Evolutionary conservation across 371 early-diverging fungal species (phyloP).

Genomic region (Actinomortierella wolfii): DNA sequence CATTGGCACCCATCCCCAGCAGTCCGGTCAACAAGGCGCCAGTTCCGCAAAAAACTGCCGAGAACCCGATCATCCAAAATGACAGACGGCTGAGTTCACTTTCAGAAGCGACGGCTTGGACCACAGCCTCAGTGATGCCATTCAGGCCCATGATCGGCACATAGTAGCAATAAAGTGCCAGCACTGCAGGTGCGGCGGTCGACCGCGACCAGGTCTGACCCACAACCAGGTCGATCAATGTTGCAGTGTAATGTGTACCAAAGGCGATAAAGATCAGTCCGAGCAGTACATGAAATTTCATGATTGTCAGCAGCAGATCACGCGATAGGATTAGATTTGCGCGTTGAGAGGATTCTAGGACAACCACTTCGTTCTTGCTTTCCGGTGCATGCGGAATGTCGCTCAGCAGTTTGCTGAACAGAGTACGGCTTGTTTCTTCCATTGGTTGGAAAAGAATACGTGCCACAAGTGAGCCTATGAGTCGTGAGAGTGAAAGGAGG

Average conservation of each 20-base stretch:
- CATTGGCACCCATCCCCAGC: slow-evolving; percentile 70
- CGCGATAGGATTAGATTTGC: slow-evolving; percentile 48
- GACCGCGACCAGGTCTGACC: slow-evolving; percentile 65
- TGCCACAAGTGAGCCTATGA: slow-evolving; percentile 83
- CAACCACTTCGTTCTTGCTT: background rate
- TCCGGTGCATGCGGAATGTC: slow-evolving; percentile 8
- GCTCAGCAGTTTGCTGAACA: slow-evolving; percentile 71
- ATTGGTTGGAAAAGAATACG: slow-evolving; percentile 92
- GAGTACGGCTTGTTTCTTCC: slow-evolving; percentile 87
- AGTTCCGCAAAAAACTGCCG: slow-evolving; percentile 68
- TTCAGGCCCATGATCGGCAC: slow-evolving; percentile 95
- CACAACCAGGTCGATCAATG: slow-evolving; percentile 73
- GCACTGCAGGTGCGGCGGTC: slow-evolving; percentile 57
- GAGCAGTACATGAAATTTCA: slow-evolving; percentile 79
- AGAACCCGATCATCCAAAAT: slow-evolving; percentile 77
- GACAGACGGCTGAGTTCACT: slow-evolving; percentile 65
- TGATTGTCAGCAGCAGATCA: slow-evolving; percentile 62
- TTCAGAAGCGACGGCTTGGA: slow-evolving; percentile 82
- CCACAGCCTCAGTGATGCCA: slow-evolving; percentile 93
- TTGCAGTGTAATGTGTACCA: slow-evolving; percentile 82
- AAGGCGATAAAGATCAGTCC: slow-evolving; percentile 83
- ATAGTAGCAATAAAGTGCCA: slow-evolving; percentile 84
- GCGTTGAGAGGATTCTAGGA: slow-evolving; percentile 9
- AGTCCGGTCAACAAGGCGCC: slow-evolving; percentile 63
- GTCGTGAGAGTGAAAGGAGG: background rate